Percentiles rank a stretch among this genome's conserved stretches.
Evolutionary conservation across 1,139 yeast species (phyloP).

Genomic region (Kodamaea arcana): DNA sequence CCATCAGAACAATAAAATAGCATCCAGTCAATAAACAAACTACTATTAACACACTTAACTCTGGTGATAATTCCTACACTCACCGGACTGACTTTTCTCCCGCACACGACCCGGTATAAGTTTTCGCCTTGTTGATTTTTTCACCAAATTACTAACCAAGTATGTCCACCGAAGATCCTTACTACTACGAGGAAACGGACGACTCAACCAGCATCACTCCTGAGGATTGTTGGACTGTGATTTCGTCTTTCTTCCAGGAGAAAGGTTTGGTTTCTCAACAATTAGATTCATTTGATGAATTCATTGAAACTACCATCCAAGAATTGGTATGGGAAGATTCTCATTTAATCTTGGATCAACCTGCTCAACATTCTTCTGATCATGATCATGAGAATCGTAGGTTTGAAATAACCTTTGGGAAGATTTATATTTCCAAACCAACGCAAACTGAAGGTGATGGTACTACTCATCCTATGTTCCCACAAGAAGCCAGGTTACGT

Average conservation of each 20-base stretch:
- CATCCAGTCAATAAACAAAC: too few species aligned
- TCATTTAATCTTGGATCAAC: slow-evolving; percentile 89
- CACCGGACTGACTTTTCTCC: too few species aligned
- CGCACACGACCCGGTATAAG: slow-evolving; percentile 1
- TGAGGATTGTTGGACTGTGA: slow-evolving; percentile 99
- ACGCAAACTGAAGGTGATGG: slow-evolving; percentile 99
- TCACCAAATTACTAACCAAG: slow-evolving; percentile 3
- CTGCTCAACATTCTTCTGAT: slow-evolving; percentile 95
- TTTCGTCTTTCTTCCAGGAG: slow-evolving; percentile 91
- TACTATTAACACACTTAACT: too few species aligned
- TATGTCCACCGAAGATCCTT: slow-evolving; percentile 44
- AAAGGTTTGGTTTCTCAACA: slow-evolving; percentile 98
- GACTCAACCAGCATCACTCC: slow-evolving; percentile 80
- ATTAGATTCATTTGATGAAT: slow-evolving; percentile 96
- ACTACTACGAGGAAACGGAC: slow-evolving; percentile 56
- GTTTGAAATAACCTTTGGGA: slow-evolving; percentile 94
- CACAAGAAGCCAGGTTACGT: slow-evolving; percentile 96
- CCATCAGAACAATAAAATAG: too few species aligned
- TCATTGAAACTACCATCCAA: slow-evolving; percentile 93
- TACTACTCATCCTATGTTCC: slow-evolving; percentile 96
- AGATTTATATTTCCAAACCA: slow-evolving; percentile 92
- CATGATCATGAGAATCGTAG: slow-evolving; percentile 85
- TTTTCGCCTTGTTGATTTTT: slow-evolving; percentile 1
- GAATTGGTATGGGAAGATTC: slow-evolving; percentile 96
- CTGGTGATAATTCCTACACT: too few species aligned